Conservation (phyloP, 176 grass and related monocot genomes). For the Areca catechu region DNA sequence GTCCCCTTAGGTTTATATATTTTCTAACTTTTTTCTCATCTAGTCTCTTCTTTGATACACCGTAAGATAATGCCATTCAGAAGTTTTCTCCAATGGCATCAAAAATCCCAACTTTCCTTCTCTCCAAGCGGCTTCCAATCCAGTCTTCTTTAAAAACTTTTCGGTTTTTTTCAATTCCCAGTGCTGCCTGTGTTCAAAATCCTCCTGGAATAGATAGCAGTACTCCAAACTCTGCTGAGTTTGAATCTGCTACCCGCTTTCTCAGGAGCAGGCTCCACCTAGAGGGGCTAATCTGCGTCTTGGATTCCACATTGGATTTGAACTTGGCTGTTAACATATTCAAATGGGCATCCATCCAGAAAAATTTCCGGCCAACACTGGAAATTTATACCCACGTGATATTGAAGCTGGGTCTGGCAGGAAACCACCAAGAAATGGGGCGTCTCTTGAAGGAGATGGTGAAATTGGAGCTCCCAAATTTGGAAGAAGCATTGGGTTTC, state of each 20-base stretch:
- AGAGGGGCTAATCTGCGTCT: conserved; percentile 19
- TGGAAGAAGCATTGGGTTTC: conserved; percentile 10
- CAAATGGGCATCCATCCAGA: conserved; percentile 39
- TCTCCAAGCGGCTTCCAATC: no score
- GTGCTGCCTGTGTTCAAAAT: no score
- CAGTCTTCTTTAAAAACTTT: no score
- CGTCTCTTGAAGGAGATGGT: conserved; percentile 40
- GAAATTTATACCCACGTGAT: conserved; percentile 37
- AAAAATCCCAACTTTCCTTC: no score
- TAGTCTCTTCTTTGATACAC: no score
- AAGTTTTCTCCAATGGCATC: no score
- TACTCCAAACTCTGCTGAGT: conserved; percentile 8
- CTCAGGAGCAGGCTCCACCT: conserved; percentile 31
- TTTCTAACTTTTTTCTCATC: no score
- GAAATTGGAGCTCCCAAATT: conserved; percentile 21
- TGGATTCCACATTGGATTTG: conserved; percentile 32
- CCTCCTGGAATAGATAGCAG: no score
- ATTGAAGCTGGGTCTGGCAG: conserved; percentile 25
- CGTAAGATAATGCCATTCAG: no score
- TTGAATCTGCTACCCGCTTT: conserved; percentile 3
- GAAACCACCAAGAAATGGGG: conserved; percentile 27
- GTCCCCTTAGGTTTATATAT: no score
- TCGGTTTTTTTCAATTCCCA: no score
- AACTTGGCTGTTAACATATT: conserved; percentile 37
- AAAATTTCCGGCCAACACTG: conserved; percentile 12